Evolutionary conservation across 208 protist genomes (phyloP).

Genomic region (Tritrichomonas foetus): DNA sequence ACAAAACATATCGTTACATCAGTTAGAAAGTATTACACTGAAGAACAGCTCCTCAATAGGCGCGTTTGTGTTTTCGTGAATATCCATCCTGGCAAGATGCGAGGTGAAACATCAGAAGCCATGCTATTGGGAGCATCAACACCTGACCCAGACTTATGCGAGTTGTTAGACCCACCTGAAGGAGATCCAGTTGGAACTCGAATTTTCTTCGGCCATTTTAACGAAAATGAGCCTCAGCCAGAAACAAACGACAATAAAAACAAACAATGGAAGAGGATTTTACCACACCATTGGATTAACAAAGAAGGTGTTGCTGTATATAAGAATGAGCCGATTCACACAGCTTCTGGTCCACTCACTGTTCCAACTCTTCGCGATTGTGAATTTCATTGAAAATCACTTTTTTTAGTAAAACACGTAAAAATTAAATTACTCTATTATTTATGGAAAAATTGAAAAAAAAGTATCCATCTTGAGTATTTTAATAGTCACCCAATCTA

Average conservation of each 20-base stretch:
- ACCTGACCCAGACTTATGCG: neutral
- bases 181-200: neutral
- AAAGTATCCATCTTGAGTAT: too few species aligned
- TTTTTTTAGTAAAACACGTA: too few species aligned
- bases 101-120: constrained; percentile 9
- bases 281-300: neutral
- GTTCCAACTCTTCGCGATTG: neutral
- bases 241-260: neutral
- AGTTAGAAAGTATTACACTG: neutral
- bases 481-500: too few species aligned
- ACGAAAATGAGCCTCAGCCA: neutral
- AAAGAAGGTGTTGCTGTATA: neutral
- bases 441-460: too few species aligned
- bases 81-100: constrained; percentile 14
- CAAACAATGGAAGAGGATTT: neutral
- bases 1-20: constrained; percentile 1
- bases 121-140: neutral
- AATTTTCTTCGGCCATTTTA: neutral
- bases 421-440: too few species aligned
- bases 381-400: constrained; percentile 31
- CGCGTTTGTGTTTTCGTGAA: neutral
- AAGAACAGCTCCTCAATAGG: neutral
- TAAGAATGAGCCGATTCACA: neutral
- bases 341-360: neutral
- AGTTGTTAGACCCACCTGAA: neutral